Evolutionary conservation across 805 yeast genomes (phyloP).

Genomic region (Candida dajiaensis): DNA sequence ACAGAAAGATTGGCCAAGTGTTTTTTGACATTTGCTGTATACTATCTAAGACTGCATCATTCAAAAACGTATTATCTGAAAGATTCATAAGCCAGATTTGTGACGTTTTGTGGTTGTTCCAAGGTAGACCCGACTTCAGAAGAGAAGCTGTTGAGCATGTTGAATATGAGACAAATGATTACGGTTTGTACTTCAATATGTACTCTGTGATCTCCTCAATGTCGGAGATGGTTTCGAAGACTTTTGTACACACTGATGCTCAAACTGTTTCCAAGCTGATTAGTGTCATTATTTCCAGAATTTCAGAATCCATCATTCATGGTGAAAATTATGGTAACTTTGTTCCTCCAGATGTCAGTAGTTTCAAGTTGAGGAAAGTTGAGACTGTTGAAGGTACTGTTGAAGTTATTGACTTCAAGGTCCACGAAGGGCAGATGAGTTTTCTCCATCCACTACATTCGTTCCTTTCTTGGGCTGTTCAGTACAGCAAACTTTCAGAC

Average conservation of each 20-base stretch:
- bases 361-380: constrained; percentile 3
- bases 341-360: neutral
- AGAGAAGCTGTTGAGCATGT: constrained; percentile 79
- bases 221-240: constrained; percentile 46
- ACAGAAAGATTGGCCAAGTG: constrained; percentile 71
- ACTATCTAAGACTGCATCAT: constrained; percentile 59
- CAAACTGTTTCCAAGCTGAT: constrained; percentile 1
- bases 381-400: constrained; percentile 21
- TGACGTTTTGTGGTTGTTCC: constrained; percentile 62
- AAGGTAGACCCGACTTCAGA: constrained; percentile 68
- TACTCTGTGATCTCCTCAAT: constrained; percentile 62
- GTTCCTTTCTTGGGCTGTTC: constrained; percentile 64
- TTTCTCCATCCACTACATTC: constrained; percentile 79
- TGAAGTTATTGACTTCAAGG: constrained; percentile 33
- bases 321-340: neutral
- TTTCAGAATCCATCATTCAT: constrained; percentile 1
- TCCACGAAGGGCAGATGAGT: constrained; percentile 47
- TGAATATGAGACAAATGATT: constrained; percentile 85
- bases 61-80: constrained; percentile 37
- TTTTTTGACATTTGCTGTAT: constrained; percentile 77
- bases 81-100: constrained; percentile 53
- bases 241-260: constrained; percentile 24
- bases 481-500: constrained; percentile 31
- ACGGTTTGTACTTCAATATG: constrained; percentile 25
- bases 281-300: constrained; percentile 8